Conservation (phyloP, 2,329 filamentous ascomycete genomes). For the Cladophialophora exuberans region DNA sequence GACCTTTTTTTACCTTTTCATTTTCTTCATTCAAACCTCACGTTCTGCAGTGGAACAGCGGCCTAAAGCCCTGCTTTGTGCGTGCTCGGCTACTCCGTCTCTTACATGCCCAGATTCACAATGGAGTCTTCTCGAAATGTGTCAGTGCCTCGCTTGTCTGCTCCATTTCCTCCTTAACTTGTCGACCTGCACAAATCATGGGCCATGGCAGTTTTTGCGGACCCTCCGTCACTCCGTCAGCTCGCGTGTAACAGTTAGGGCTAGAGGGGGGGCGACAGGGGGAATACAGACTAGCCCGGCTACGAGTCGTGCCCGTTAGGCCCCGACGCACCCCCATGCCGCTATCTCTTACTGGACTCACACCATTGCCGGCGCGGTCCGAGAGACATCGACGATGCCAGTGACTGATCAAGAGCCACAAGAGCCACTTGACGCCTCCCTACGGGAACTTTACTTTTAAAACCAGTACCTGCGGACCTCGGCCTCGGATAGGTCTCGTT, state of each 20-base stretch:
- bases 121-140: background rate
- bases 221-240: conserved; percentile 8
- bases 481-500: too few species aligned
- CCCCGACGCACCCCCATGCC: background rate
- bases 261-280: too few species aligned
- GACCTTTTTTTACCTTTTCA: too few species aligned
- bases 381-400: background rate
- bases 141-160: background rate
- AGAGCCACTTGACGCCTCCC: too few species aligned
- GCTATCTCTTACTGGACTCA: background rate
- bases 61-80: too few species aligned
- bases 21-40: conserved; percentile 5
- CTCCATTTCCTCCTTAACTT: background rate
- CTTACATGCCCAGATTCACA: background rate
- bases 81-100: too few species aligned
- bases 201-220: background rate
- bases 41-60: too few species aligned
- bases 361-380: background rate
- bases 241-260: conserved; percentile 14
- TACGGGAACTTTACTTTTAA: too few species aligned
- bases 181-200: background rate
- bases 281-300: background rate
- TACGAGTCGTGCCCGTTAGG: conserved; percentile 3
- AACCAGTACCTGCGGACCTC: too few species aligned
- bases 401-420: too few species aligned